These are phyloP conservation scores for Penicillium atrosanguineum DNA, from an alignment of 495 filamentous ascomycete species.

Conservation along the genomic window DNA sequence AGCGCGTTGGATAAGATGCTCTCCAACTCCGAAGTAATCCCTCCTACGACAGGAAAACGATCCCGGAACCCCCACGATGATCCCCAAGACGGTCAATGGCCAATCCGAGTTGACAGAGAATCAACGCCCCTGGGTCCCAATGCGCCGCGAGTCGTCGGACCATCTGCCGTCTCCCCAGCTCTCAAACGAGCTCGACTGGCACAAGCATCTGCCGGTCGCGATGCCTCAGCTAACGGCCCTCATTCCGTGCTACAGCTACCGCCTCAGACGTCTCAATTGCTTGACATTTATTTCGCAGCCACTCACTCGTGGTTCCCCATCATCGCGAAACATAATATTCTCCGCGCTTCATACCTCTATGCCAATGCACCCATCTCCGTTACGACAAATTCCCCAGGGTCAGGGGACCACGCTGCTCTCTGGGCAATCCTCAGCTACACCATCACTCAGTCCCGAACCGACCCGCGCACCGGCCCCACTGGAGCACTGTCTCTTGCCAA, in stretches of 20 bases:
- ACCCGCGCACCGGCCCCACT: slow-evolving; percentile 22
- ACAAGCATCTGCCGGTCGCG: slow-evolving; percentile 15
- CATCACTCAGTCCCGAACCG: slow-evolving; percentile 39
- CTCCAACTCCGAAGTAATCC: slow-evolving; percentile 34
- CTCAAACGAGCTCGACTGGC: slow-evolving; percentile 33
- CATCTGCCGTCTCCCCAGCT: slow-evolving; percentile 21
- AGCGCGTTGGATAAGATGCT: slow-evolving; percentile 55
- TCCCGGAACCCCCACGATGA: slow-evolving; percentile 36
- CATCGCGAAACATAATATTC: slow-evolving; percentile 64
- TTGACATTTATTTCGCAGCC: slow-evolving; percentile 71
- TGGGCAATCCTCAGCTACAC: slow-evolving; percentile 62
- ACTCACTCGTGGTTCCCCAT: slow-evolving; percentile 75
- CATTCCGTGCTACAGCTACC: slow-evolving; percentile 47
- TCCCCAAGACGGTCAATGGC: slow-evolving; percentile 28
- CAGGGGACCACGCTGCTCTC: slow-evolving; percentile 60
- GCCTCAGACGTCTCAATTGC: slow-evolving; percentile 58
- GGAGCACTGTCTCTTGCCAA: slow-evolving; percentile 24
- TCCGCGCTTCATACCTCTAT: slow-evolving; percentile 52
- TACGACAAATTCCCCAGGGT: slow-evolving; percentile 36
- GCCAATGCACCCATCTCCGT: slow-evolving; percentile 47
- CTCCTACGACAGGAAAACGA: slow-evolving; percentile 32
- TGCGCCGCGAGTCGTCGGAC: slow-evolving; percentile 32
- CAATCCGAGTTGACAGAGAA: slow-evolving; percentile 34
- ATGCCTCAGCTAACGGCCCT: slow-evolving; percentile 7
- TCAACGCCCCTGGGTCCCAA: slow-evolving; percentile 29